phyloP scores from a whole-genome alignment of 495 filamentous ascomycete species.

The Annulohypoxylon maeteangense region DNA sequence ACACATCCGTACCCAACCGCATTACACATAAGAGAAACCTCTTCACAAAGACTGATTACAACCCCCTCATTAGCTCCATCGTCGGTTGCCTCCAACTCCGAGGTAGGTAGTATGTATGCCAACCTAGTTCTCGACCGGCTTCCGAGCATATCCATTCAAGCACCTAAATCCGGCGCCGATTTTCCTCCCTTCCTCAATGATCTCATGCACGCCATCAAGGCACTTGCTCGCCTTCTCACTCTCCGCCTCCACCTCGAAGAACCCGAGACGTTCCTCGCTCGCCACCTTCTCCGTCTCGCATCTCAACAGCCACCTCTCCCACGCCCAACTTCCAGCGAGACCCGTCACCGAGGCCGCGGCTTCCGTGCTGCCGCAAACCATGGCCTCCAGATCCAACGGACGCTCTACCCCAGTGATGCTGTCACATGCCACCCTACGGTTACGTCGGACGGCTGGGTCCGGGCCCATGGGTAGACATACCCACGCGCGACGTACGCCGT shows the following conservation, averaged over 20 bases:
- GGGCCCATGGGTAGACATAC: slow-evolving; percentile 87
- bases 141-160: slow-evolving; percentile 89
- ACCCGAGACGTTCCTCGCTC: slow-evolving; percentile 66
- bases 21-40: slow-evolving; percentile 29
- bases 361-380: slow-evolving; percentile 75
- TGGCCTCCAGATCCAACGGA: slow-evolving; percentile 70
- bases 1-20: slow-evolving; percentile 10
- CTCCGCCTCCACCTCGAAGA: slow-evolving; percentile 56
- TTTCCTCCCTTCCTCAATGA: slow-evolving; percentile 85
- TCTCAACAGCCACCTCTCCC: slow-evolving; percentile 96
- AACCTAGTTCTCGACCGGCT: slow-evolving; percentile 60
- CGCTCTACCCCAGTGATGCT: slow-evolving; percentile 50
- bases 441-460: slow-evolving; percentile 59
- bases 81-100: neutral
- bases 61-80: neutral
- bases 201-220: slow-evolving; percentile 79
- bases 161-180: slow-evolving; percentile 86
- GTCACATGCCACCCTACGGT: slow-evolving; percentile 46
- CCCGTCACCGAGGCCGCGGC: slow-evolving; percentile 80
- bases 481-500: slow-evolving; percentile 85
- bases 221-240: slow-evolving; percentile 59
- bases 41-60: neutral
- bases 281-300: slow-evolving; percentile 84
- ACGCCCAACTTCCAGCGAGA: slow-evolving; percentile 87
- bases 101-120: neutral